Evolutionary conservation across 2,329 filamentous ascomycete genomes (phyloP).

Genomic region (Monilinia polystroma): DNA sequence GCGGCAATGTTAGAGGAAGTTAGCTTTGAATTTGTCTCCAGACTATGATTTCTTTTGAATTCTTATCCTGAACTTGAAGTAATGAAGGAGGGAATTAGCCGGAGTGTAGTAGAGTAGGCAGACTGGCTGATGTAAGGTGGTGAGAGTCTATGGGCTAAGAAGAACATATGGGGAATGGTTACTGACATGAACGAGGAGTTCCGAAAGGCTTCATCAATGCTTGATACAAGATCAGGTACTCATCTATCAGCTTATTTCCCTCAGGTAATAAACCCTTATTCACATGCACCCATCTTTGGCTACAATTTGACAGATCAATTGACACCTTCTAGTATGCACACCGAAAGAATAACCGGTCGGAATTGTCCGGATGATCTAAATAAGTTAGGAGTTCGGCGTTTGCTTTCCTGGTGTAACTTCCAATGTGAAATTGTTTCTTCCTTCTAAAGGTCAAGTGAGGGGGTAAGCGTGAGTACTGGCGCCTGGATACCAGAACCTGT

Average conservation of each 20-base stretch:
- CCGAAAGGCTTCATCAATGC: conserved; percentile 7
- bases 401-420: conserved; percentile 10
- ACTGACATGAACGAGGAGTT: not conserved
- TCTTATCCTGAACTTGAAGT: not conserved
- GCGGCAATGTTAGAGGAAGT: not conserved
- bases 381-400: conserved; percentile 16
- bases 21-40: conserved; percentile 4
- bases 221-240: not conserved
- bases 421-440: not conserved
- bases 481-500: not conserved
- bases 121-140: not conserved
- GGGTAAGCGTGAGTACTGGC: not conserved
- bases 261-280: not conserved
- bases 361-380: conserved; percentile 5
- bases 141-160: not conserved
- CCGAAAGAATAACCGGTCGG: conserved; percentile 14
- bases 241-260: not conserved
- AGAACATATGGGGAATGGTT: not conserved
- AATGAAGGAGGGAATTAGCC: not conserved
- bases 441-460: not conserved
- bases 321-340: conserved; percentile 4
- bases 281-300: not conserved
- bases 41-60: not conserved
- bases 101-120: not conserved
- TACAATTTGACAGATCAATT: conserved; percentile 10